Conservation (phyloP, 1,284 basidiomycete species). For the Stygiomarasmius scandens region DNA sequence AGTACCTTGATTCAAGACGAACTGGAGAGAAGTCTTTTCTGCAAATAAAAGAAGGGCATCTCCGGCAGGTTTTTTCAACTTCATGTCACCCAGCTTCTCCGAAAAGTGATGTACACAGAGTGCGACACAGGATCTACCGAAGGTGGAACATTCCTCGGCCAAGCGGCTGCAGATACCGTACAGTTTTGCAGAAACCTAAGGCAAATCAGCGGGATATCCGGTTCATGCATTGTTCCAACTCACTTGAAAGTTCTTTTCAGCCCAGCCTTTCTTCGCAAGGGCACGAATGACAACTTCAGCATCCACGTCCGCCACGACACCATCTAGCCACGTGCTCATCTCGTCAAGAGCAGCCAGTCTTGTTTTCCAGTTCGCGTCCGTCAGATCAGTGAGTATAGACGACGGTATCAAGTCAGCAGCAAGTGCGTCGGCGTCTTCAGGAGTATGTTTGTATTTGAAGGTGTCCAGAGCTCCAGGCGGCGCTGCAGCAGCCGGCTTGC, state of each 20-base stretch:
- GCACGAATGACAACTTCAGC: slow-evolving; percentile 91
- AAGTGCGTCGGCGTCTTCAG: slow-evolving; percentile 90
- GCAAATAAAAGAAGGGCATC: slow-evolving; percentile 84
- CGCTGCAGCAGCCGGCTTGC: slow-evolving; percentile 52
- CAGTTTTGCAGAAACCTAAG: slow-evolving; percentile 84
- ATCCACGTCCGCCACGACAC: slow-evolving; percentile 71
- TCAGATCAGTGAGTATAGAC: slow-evolving; percentile 73
- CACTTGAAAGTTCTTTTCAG: slow-evolving; percentile 98
- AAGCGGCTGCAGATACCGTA: slow-evolving; percentile 78
- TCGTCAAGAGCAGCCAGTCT: slow-evolving; percentile 87
- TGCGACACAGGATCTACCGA: slow-evolving; percentile 86
- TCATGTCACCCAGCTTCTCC: slow-evolving; percentile 96
- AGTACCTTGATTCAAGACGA: slow-evolving; percentile 90
- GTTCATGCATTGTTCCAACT: slow-evolving; percentile 21
- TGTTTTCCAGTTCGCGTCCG: slow-evolving; percentile 92
- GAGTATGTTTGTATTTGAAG: slow-evolving; percentile 89
- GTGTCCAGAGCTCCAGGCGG: slow-evolving; percentile 68
- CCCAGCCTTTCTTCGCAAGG: slow-evolving; percentile 93
- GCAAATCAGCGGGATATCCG: slow-evolving; percentile 1
- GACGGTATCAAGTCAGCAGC: slow-evolving; percentile 78
- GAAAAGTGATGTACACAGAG: slow-evolving; percentile 84
- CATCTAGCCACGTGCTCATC: slow-evolving; percentile 83
- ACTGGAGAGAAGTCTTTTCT: slow-evolving; percentile 93
- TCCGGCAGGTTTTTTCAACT: slow-evolving; percentile 96
- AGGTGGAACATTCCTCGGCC: slow-evolving; percentile 80